Evolutionary conservation across 73 alveolate genomes (phyloP).

Genomic region (Symbiodinium pilosum): DNA sequence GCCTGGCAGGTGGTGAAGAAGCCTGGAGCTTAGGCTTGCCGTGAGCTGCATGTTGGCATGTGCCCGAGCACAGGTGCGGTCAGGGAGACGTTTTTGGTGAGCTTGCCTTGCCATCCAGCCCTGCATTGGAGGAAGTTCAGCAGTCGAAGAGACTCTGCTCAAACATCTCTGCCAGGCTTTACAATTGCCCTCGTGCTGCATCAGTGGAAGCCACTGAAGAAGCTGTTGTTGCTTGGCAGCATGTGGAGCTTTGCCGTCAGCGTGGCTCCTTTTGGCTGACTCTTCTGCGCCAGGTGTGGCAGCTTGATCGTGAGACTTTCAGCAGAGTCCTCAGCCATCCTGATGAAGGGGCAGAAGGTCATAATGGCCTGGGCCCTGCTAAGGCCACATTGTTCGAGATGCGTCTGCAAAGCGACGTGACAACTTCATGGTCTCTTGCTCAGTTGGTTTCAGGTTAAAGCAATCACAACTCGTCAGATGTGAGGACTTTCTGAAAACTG

Average conservation of each 20-base stretch:
- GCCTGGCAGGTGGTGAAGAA: background rate
- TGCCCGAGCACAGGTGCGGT: background rate
- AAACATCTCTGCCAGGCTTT: background rate
- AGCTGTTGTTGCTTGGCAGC: background rate
- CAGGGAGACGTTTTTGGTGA: conserved; percentile 91
- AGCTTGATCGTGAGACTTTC: conserved; percentile 99
- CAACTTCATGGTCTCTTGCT: conserved; percentile 96
- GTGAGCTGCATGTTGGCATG: background rate
- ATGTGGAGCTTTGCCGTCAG: background rate
- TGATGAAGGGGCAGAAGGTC: background rate
- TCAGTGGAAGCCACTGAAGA: conserved; percentile 57
- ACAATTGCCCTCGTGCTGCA: conserved; percentile 3
- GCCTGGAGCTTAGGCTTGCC: background rate
- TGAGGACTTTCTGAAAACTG: conserved; percentile 91
- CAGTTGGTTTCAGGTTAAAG: background rate
- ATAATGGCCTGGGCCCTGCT: background rate
- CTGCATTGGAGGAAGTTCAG: conserved; percentile 49
- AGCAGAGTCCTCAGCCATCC: conserved; percentile 92
- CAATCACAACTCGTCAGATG: background rate
- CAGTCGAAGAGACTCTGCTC: too few relatives aligned
- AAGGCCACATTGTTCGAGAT: conserved; percentile 97
- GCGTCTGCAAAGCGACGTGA: conserved; percentile 98
- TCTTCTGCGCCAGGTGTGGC: conserved; percentile 95
- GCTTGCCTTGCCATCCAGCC: conserved; percentile 72
- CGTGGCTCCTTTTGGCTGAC: background rate